Conservation (phyloP, 83 land plant genomes). For the Picea abies region DNA sequence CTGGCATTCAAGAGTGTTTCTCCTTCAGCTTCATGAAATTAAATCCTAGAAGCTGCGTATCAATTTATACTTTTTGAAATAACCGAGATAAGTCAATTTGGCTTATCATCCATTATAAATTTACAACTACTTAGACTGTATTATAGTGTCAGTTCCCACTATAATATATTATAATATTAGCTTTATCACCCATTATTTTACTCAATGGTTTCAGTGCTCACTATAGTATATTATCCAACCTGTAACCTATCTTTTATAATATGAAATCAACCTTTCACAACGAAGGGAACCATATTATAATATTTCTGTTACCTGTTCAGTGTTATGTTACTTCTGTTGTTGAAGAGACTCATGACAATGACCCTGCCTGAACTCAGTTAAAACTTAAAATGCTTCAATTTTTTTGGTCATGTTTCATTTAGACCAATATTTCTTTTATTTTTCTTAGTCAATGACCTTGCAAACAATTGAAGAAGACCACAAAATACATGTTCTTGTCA, state of each 20-base stretch:
- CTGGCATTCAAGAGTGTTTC: background rate
- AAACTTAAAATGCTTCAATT: background rate
- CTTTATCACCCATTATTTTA: background rate
- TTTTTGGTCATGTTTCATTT: background rate
- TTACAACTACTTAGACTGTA: too few species aligned
- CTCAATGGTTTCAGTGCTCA: background rate
- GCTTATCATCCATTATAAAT: too few species aligned
- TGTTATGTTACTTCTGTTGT: background rate
- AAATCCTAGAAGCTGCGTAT: background rate
- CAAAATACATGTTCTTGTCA: background rate
- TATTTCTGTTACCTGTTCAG: background rate
- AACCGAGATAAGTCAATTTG: too few species aligned
- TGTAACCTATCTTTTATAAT: background rate
- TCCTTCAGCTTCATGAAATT: background rate
- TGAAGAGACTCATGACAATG: background rate
- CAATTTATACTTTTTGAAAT: too few species aligned
- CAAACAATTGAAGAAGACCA: background rate
- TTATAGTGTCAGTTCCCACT: too few species aligned
- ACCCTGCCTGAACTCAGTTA: background rate
- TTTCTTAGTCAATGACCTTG: background rate
- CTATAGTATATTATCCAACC: background rate
- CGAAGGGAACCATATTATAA: background rate
- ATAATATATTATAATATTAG: background rate
- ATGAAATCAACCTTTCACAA: background rate
- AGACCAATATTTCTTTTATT: background rate